A percentile compares a stretch with the other conserved stretches of the same genome.
These are phyloP conservation scores for Phyllachora maydis DNA, from an alignment of 2,329 filamentous ascomycete genomes.

Conservation along the genomic window DNA sequence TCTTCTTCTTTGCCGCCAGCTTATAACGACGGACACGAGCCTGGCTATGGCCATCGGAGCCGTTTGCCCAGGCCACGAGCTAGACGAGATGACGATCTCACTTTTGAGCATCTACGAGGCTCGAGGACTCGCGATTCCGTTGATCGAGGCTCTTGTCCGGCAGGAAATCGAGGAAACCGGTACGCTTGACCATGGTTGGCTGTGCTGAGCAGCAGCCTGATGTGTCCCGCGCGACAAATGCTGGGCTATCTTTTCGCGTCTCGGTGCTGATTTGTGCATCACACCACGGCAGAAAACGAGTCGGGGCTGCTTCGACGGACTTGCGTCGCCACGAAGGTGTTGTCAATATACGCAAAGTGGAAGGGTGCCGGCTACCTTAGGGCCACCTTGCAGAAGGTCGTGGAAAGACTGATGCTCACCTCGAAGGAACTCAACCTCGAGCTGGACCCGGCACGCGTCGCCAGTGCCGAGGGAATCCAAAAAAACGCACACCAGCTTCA, in stretches of 20 bases:
- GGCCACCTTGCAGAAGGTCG: constrained; percentile 42
- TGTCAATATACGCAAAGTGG: constrained; percentile 53
- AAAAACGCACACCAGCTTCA: constrained; percentile 46
- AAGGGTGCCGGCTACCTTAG: constrained; percentile 44
- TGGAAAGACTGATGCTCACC: constrained; percentile 44
- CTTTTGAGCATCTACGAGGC: constrained; percentile 51
- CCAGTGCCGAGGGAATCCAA: constrained; percentile 38
- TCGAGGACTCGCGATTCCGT: constrained; percentile 37
- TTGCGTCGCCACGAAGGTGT: constrained; percentile 52
- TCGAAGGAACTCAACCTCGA: constrained; percentile 49
- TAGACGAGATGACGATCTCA: constrained; percentile 48
- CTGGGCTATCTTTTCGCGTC: not conserved
- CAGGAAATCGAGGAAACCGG: constrained; percentile 48
- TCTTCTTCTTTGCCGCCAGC: constrained; percentile 11
- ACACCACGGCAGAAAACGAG: constrained; percentile 32
- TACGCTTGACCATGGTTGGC: no score
- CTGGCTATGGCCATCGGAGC: constrained; percentile 43
- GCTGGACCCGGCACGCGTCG: constrained; percentile 40
- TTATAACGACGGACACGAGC: constrained; percentile 40
- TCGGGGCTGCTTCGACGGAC: constrained; percentile 46
- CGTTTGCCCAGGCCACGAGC: constrained; percentile 44
- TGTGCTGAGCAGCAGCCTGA: no score
- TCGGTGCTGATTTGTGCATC: not conserved
- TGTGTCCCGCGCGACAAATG: no score
- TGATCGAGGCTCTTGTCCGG: constrained; percentile 45